A percentile compares a stretch with the other conserved stretches of the same genome.
phyloP scores from a whole-genome alignment of 2,329 filamentous ascomycete species.

The Cercospora zeina region DNA sequence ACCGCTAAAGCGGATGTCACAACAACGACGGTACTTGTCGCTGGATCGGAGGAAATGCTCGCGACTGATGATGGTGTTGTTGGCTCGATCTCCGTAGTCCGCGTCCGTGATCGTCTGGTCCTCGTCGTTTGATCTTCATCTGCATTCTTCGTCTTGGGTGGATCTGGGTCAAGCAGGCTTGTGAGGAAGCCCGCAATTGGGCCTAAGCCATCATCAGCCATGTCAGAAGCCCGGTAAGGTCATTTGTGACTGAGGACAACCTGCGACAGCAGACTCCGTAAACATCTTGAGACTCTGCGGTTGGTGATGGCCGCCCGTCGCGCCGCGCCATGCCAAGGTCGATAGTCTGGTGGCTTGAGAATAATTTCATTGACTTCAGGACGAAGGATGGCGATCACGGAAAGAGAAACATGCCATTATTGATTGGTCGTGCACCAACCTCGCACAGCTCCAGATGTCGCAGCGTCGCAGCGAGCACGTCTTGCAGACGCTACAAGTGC shows the following conservation, averaged over 20 bases:
- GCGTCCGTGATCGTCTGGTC: neutral
- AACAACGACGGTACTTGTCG: neutral
- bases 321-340: slow-evolving; percentile 10
- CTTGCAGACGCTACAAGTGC: slow-evolving; percentile 1
- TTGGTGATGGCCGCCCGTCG: slow-evolving; percentile 8
- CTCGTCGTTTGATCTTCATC: neutral
- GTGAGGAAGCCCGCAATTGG: slow-evolving; percentile 10
- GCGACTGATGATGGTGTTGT: neutral
- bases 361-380: slow-evolving; percentile 11
- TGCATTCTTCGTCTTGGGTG: neutral
- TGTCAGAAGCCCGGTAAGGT: neutral
- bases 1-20: neutral
- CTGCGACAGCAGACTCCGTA: neutral
- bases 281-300: neutral
- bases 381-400: neutral
- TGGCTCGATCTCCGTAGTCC: neutral
- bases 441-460: neutral
- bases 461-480: neutral
- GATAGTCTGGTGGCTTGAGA: slow-evolving; percentile 6
- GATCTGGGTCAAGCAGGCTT: neutral
- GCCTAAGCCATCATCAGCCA: slow-evolving; percentile 8
- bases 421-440: neutral
- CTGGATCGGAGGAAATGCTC: neutral
- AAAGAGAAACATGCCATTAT: neutral
- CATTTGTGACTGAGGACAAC: neutral